Conservation (phyloP, 208 protist species). For the Crithidia sp. region DNA sequence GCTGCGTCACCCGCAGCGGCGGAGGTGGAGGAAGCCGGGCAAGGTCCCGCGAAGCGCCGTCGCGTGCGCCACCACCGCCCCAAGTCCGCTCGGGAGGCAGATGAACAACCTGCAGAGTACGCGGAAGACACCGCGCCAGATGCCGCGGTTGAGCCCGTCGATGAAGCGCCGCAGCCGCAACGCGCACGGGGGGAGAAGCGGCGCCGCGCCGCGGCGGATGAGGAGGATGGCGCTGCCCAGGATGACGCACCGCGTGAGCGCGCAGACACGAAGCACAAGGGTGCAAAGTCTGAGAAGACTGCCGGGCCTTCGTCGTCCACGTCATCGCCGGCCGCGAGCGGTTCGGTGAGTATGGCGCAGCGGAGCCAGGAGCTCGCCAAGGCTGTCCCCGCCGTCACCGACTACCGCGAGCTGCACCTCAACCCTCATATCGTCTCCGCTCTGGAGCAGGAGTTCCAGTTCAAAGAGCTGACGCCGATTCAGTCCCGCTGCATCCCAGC, state of each 20-base stretch:
- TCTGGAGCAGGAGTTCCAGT: slow-evolving; percentile 92
- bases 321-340: neutral
- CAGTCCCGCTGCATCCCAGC: slow-evolving; percentile 93
- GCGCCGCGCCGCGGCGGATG: slow-evolving; percentile 2
- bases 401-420: slow-evolving; percentile 87
- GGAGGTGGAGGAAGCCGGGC: neutral
- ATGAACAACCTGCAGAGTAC: neutral
- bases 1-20: slow-evolving; percentile 4
- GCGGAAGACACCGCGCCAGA: neutral
- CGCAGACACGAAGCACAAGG: too few species aligned
- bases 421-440: slow-evolving; percentile 85
- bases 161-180: slow-evolving; percentile 12
- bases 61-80: slow-evolving; percentile 68
- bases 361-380: slow-evolving; percentile 37
- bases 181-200: slow-evolving; percentile 19
- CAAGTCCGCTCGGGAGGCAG: slow-evolving; percentile 44
- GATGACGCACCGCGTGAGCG: too few species aligned
- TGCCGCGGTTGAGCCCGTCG: neutral
- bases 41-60: slow-evolving; percentile 33
- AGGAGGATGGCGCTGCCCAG: neutral
- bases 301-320: slow-evolving; percentile 1
- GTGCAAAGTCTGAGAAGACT: neutral
- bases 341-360: slow-evolving; percentile 15
- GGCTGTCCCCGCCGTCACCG: slow-evolving; percentile 56
- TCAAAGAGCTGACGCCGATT: slow-evolving; percentile 96